These are phyloP conservation scores for Barnettozyma californica DNA, from an alignment of 805 yeast genomes.

Conservation along the genomic window DNA sequence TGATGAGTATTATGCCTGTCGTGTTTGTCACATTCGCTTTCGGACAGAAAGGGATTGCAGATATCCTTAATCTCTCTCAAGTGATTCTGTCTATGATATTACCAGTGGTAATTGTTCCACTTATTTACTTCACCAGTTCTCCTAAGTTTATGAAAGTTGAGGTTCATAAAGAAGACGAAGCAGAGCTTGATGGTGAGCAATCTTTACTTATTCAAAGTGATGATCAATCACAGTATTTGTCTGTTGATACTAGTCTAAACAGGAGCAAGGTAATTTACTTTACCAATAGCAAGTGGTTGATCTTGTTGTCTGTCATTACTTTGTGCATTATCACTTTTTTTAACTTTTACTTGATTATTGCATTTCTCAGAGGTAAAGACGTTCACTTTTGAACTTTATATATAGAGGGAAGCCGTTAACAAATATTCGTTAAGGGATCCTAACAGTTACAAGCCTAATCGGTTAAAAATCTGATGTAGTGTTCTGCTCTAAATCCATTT, in stretches of 20 bases:
- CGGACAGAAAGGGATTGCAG: conserved; percentile 79
- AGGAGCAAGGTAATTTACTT: conserved; percentile 26
- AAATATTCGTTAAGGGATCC: no score
- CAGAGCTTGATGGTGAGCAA: conserved; percentile 9
- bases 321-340: conserved; percentile 67
- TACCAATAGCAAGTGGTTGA: conserved; percentile 42
- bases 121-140: conserved; percentile 72
- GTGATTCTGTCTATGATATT: conserved; percentile 75
- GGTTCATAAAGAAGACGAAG: conserved; percentile 14
- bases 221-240: neutral
- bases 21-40: conserved; percentile 61
- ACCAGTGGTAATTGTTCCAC: conserved; percentile 86
- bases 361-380: conserved; percentile 42
- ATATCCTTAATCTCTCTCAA: conserved; percentile 73
- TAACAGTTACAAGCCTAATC: no score
- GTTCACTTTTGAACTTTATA: conserved; percentile 17
- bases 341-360: conserved; percentile 57
- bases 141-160: conserved; percentile 63
- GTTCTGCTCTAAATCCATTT: no score
- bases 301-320: conserved; percentile 46
- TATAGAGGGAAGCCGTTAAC: no score
- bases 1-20: conserved; percentile 84
- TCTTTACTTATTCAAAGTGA: neutral
- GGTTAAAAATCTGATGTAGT: no score
- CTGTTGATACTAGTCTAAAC: conserved; percentile 2